A percentile compares a stretch with the other conserved stretches of the same genome.
These are phyloP conservation scores for Hibiscus mutabilis DNA, from an alignment of 345 rosid genomes.

Conservation along the genomic window DNA sequence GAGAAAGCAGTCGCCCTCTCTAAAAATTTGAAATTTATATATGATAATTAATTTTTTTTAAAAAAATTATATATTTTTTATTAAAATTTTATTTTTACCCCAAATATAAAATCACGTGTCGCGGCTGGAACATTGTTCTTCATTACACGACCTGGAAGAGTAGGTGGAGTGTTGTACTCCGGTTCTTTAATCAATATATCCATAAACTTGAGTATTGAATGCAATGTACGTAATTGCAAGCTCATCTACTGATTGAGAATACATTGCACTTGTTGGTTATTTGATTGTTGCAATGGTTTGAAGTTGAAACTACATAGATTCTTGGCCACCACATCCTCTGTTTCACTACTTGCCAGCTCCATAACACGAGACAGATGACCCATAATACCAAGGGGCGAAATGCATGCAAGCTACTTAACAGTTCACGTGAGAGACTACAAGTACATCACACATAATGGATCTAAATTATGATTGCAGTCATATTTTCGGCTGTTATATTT, in stretches of 20 bases:
- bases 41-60: no score
- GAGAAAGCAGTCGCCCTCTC: no score
- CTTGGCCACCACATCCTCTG: neutral
- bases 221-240: neutral
- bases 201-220: no score
- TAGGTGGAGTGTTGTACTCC: constrained; percentile 34
- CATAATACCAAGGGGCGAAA: neutral
- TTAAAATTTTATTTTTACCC: no score
- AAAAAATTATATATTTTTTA: no score
- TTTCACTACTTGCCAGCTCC: neutral
- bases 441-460: no score
- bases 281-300: neutral
- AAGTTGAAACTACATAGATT: neutral
- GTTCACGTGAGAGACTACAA: neutral
- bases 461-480: no score
- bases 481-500: no score
- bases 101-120: no score
- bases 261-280: neutral
- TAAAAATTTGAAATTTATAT: no score
- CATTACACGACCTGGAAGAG: constrained; percentile 71
- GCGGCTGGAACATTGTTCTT: constrained; percentile 62
- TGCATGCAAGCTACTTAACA: neutral
- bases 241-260: neutral
- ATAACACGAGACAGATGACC: no score
- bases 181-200: no score